A percentile compares a stretch with the other conserved stretches of the same genome.
These are phyloP conservation scores for Aquilaria yunnanensis DNA, from an alignment of 345 rosid genomes.

Conservation along the genomic window DNA sequence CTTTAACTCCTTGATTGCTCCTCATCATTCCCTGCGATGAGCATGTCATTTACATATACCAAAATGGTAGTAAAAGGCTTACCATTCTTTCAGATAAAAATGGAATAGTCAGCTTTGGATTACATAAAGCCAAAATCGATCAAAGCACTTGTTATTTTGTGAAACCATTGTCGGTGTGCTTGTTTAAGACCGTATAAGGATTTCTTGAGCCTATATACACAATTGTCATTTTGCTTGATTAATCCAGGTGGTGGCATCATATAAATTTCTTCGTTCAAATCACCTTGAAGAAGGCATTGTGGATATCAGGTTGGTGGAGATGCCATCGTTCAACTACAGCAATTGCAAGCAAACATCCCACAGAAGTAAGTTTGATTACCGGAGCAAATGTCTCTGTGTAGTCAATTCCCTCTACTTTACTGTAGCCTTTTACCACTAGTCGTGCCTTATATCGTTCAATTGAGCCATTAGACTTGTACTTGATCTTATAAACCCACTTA, in stretches of 20 bases:
- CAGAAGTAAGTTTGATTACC: neutral
- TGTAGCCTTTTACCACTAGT: slow-evolving; percentile 3
- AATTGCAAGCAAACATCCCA: neutral
- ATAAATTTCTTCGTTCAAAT: neutral
- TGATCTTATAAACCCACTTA: slow-evolving; percentile 11
- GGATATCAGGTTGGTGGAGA: neutral
- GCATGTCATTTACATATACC: neutral
- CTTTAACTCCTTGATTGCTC: no score
- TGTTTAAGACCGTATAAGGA: neutral
- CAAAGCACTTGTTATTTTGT: neutral
- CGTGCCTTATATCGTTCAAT: neutral
- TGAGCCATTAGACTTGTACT: neutral
- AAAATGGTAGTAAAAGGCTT: neutral
- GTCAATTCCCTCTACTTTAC: slow-evolving; percentile 3
- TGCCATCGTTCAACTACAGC: neutral
- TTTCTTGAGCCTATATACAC: neutral
- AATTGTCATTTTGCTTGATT: no score
- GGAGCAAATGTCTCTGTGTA: slow-evolving; percentile 9
- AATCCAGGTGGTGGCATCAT: neutral
- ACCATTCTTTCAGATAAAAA: neutral
- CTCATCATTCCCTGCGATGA: neutral
- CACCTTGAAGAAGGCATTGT: neutral
- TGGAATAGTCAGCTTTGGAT: neutral
- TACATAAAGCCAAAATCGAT: no score
- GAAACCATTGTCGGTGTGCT: neutral